Evolutionary conservation across 352 stramenopile species (phyloP).

Genomic region (Plasmopara viticola): DNA sequence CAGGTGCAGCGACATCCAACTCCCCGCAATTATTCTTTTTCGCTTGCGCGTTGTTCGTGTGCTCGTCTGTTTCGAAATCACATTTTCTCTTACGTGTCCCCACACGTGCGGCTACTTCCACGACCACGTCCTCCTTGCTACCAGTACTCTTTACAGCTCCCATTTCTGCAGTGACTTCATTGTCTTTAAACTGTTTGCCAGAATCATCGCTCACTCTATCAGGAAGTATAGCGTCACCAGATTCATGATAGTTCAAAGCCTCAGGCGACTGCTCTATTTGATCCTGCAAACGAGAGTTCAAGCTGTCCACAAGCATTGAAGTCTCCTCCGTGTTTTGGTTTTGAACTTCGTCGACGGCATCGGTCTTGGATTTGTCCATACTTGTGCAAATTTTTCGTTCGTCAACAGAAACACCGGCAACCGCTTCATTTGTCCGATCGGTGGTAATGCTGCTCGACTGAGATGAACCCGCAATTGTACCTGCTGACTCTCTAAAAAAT

Average conservation of each 20-base stretch:
- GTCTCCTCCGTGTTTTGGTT: too few relatives aligned
- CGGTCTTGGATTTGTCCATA: too few relatives aligned
- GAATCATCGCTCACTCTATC: too few relatives aligned
- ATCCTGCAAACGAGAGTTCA: too few relatives aligned
- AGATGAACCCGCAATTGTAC: constrained; percentile 2
- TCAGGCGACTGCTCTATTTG: too few relatives aligned
- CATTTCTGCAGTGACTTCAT: constrained; percentile 10
- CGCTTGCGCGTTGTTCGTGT: constrained; percentile 11
- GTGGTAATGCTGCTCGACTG: constrained; percentile 2
- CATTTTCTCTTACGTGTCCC: constrained; percentile 23
- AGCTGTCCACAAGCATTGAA: too few relatives aligned
- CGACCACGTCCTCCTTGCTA: constrained; percentile 2
- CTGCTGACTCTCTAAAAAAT: constrained; percentile 13
- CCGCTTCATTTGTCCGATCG: too few relatives aligned
- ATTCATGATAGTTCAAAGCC: too few relatives aligned
- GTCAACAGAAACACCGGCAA: too few relatives aligned
- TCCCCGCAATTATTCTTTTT: constrained; percentile 20
- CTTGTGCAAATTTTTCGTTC: too few relatives aligned
- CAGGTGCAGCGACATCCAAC: not conserved
- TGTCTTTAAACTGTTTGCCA: not conserved
- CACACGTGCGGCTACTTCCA: constrained; percentile 1
- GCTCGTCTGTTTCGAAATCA: constrained; percentile 4
- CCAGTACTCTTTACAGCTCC: constrained; percentile 7
- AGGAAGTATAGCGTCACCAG: too few relatives aligned
- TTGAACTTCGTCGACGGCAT: too few relatives aligned